Evolutionary conservation across 2,329 filamentous ascomycete genomes (phyloP).

Genomic region (Gremmenia infestans): DNA sequence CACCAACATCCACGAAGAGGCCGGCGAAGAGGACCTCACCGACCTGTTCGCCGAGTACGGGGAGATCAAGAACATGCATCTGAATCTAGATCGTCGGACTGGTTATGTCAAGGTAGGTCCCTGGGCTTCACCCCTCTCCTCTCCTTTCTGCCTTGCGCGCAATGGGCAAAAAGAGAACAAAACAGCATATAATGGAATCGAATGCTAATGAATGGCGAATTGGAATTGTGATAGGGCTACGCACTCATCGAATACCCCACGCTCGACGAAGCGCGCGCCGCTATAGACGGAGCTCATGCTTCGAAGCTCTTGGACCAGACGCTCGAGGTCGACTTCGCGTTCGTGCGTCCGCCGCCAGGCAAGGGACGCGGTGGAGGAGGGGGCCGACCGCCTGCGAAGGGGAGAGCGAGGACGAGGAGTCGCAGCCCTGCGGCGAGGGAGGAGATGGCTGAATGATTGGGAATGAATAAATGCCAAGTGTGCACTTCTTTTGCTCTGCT

Average conservation of each 20-base stretch:
- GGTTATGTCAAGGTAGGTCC: slow-evolving; percentile 74
- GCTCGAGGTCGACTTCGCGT: slow-evolving; percentile 76
- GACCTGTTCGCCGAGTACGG: slow-evolving; percentile 81
- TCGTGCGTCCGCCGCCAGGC: slow-evolving; percentile 70
- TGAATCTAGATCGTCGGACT: slow-evolving; percentile 76
- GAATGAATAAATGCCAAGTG: background rate
- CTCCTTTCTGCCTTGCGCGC: background rate
- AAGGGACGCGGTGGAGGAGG: slow-evolving; percentile 38
- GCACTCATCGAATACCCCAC: slow-evolving; percentile 81
- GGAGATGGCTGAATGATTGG: slow-evolving; percentile 23
- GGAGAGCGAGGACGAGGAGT: slow-evolving; percentile 30
- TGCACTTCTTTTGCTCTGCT: background rate
- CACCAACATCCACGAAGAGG: slow-evolving; percentile 84
- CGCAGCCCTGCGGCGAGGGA: slow-evolving; percentile 29
- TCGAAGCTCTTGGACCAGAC: slow-evolving; percentile 78
- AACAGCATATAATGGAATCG: background rate
- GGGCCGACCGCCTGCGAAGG: slow-evolving; percentile 27
- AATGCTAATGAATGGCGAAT: slow-evolving; percentile 4
- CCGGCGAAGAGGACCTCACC: slow-evolving; percentile 75
- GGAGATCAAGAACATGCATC: slow-evolving; percentile 80
- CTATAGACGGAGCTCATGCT: slow-evolving; percentile 73
- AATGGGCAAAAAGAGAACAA: background rate
- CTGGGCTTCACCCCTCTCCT: background rate
- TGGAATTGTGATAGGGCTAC: slow-evolving; percentile 57
- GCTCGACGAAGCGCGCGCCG: slow-evolving; percentile 71